phyloP scores from a whole-genome alignment of 2,329 filamentous ascomycete species.

The Pleomassaria siparia region DNA sequence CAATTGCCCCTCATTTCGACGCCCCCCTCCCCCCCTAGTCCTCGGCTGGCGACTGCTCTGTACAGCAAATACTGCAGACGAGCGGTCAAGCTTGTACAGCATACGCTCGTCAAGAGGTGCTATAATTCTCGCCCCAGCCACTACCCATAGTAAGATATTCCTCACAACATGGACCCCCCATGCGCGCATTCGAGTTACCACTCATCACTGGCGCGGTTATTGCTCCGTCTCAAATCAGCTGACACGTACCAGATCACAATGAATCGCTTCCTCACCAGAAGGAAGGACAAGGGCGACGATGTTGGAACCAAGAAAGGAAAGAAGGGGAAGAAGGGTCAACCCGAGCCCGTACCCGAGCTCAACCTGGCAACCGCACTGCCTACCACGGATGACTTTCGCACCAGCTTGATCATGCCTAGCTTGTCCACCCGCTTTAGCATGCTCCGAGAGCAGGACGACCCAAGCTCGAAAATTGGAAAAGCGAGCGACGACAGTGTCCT shows the following conservation, averaged over 20 bases:
- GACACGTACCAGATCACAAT: constrained; percentile 50
- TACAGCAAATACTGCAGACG: constrained; percentile 9
- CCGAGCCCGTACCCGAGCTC: constrained; percentile 63
- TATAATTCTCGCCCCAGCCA: constrained; percentile 5
- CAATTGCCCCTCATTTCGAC: constrained; percentile 9
- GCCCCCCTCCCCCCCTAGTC: constrained; percentile 7
- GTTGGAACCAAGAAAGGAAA: constrained; percentile 51
- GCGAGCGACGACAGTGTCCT: constrained; percentile 94
- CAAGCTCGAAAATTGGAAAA: constrained; percentile 84
- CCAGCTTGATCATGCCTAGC: constrained; percentile 92
- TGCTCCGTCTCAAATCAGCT: constrained; percentile 14
- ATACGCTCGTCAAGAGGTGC: constrained; percentile 6
- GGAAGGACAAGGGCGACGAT: constrained; percentile 64
- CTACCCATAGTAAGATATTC: constrained; percentile 18
- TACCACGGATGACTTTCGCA: constrained; percentile 85
- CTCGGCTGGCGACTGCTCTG: constrained; percentile 13
- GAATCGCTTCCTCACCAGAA: constrained; percentile 78
- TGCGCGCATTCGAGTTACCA: constrained; percentile 8
- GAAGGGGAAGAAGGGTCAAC: constrained; percentile 50
- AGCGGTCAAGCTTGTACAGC: constrained; percentile 14
- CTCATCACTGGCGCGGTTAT: constrained; percentile 10
- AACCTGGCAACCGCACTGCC: constrained; percentile 76
- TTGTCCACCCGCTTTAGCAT: constrained; percentile 95
- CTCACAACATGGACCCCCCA: constrained; percentile 10
- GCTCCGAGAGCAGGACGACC: constrained; percentile 92